A percentile compares a stretch with the other conserved stretches of the same genome.
These are phyloP conservation scores for Echria macrotheca DNA, from an alignment of 495 filamentous ascomycete species.

Conservation along the genomic window DNA sequence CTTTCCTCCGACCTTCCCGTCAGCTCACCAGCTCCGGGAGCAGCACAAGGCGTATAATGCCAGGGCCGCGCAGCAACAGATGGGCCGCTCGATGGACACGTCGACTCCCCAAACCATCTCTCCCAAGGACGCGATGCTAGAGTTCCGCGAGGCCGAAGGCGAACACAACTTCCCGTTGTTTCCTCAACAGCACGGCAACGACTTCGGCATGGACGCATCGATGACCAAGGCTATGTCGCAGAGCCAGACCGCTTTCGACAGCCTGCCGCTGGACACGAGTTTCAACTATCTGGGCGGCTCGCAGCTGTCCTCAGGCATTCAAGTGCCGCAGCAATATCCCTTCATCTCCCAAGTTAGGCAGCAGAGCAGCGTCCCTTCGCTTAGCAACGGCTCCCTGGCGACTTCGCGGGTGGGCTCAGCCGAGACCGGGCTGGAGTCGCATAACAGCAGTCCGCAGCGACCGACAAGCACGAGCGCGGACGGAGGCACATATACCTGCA, in stretches of 20 bases:
- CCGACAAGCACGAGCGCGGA: slow-evolving; percentile 65
- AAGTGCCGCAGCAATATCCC: slow-evolving; percentile 55
- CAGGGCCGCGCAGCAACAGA: slow-evolving; percentile 45
- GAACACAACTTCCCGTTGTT: slow-evolving; percentile 61
- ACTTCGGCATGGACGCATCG: slow-evolving; percentile 26
- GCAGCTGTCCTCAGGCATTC: slow-evolving; percentile 39
- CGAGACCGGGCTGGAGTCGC: slow-evolving; percentile 29
- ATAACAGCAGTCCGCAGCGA: slow-evolving; percentile 33
- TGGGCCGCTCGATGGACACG: slow-evolving; percentile 38
- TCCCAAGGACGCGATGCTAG: slow-evolving; percentile 85
- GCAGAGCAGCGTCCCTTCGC: slow-evolving; percentile 42
- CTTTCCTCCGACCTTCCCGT: slow-evolving; percentile 42
- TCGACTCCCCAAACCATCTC: slow-evolving; percentile 82
- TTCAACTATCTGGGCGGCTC: slow-evolving; percentile 30
- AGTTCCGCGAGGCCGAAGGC: slow-evolving; percentile 74
- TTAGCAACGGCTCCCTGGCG: slow-evolving; percentile 29
- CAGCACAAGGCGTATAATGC: slow-evolving; percentile 56
- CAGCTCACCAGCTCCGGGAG: slow-evolving; percentile 55
- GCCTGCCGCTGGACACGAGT: slow-evolving; percentile 39
- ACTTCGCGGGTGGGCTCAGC: slow-evolving; percentile 39
- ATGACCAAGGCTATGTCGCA: slow-evolving; percentile 28
- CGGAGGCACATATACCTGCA: slow-evolving; percentile 89
- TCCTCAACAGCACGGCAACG: slow-evolving; percentile 39
- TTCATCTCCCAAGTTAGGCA: slow-evolving; percentile 42
- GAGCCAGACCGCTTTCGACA: slow-evolving; percentile 34